phyloP scores from a whole-genome alignment of 148 eudicot species.

The Camellia sinensis region DNA sequence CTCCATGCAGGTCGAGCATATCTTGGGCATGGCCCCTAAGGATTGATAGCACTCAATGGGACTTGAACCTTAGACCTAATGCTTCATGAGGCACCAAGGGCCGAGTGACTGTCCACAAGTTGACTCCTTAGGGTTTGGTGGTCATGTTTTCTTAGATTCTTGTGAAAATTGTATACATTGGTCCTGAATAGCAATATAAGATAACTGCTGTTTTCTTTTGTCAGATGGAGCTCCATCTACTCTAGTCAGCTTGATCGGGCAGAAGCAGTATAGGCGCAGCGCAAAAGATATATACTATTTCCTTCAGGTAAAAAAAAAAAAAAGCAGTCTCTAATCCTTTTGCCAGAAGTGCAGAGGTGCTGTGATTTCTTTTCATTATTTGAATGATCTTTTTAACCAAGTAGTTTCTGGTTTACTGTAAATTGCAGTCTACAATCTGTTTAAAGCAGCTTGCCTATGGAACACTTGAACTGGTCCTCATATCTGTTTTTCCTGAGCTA shows the following conservation, averaged over 20 bases:
- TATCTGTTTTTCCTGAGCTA: constrained; percentile 85
- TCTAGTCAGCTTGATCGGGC: constrained; percentile 87
- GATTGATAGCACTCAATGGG: too few species aligned
- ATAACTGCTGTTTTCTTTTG: neutral
- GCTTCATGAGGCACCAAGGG: too few species aligned
- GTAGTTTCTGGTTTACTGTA: neutral
- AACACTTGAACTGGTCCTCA: constrained; percentile 66
- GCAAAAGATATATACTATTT: constrained; percentile 86
- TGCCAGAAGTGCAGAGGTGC: neutral
- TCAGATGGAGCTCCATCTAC: constrained; percentile 92
- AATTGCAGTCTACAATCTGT: constrained; percentile 76
- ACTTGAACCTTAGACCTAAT: too few species aligned
- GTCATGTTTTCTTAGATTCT: neutral
- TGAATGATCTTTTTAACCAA: constrained; percentile 4
- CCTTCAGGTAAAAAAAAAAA: constrained; percentile 60
- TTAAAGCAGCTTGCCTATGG: constrained; percentile 87
- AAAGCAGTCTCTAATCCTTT: neutral
- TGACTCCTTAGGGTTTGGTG: neutral
- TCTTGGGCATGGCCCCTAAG: too few species aligned
- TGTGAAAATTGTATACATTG: neutral
- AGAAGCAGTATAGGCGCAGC: constrained; percentile 80
- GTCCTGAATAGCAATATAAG: neutral
- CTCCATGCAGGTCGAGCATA: too few species aligned
- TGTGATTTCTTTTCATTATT: neutral
- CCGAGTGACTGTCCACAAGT: too few species aligned